Evolutionary conservation across 441 rosid genomes (phyloP), one percentile per base, ranked within the genome.

Genomic region (Isatis lusitanica): DNA sequence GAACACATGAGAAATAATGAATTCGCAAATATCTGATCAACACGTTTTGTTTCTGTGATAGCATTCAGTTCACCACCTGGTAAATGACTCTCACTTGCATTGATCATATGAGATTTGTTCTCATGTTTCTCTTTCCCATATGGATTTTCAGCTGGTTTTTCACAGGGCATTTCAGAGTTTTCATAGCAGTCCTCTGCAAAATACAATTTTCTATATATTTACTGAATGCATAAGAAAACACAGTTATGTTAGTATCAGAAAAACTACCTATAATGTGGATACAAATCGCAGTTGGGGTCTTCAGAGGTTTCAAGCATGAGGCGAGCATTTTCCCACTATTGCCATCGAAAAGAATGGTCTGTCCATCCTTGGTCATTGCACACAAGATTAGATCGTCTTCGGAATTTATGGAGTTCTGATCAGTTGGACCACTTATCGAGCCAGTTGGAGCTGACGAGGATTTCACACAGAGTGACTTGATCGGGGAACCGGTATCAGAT

Each of bases 201-300:
- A 70, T 53, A 80, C 52, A 44, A 18, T 76, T 12, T 31, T 59
- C 53, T 73, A 39, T 50, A 40, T 35, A 43, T 39, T 36, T 65
- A 59, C 38, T 52, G 46, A 73, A 72, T 46, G 60, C 50, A 55
- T 44, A 58, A 42, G 60, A 68, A 65, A 79, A 13, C 56, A 13
- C 42, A 39, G 24, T 40, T 40, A 33, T 16, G 46, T 63, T 69
- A 31, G 40, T 33, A 13, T 56, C 46, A 76, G 76, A 60, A 59
- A 51, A 73, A 83, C 69, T 83, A 80, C 98, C 97, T 84, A 86
- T 69, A 44, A 85, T 78, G 77, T 86, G 83, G 84, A 89, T 78
- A 70, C 88, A 80, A 70, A 88, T 73, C 39, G 86, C 86, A 81
- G 56, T 74, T 40, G 81, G 75, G 63, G 81, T 85, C 78, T 76